These are phyloP conservation scores for Ceratocystiopsis minuta DNA, from an alignment of 2,329 filamentous ascomycete genomes.

Conservation along the genomic window DNA sequence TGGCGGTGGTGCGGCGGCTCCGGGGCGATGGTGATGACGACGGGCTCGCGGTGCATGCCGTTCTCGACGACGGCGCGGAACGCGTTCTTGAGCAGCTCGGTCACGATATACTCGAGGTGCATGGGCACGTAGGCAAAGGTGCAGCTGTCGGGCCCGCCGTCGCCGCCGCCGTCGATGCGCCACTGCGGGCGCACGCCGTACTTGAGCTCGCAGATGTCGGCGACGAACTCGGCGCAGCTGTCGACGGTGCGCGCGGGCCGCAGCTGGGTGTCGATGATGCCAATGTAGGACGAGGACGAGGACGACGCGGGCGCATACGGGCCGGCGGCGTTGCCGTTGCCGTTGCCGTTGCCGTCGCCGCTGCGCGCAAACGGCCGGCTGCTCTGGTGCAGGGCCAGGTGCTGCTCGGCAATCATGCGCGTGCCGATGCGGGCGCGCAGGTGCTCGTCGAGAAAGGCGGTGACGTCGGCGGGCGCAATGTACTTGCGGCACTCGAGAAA, in stretches of 20 bases:
- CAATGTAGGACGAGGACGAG: slow-evolving; percentile 78
- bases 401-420: slow-evolving; percentile 84
- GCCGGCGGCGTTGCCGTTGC: not conserved
- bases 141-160: slow-evolving; percentile 38
- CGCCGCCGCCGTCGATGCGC: slow-evolving; percentile 56
- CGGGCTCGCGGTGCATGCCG: slow-evolving; percentile 58
- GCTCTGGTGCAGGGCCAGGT: slow-evolving; percentile 70
- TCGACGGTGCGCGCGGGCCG: slow-evolving; percentile 67
- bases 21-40: slow-evolving; percentile 82
- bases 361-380: slow-evolving; percentile 41
- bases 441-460: slow-evolving; percentile 81
- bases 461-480: slow-evolving; percentile 68
- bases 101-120: slow-evolving; percentile 94
- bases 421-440: slow-evolving; percentile 88
- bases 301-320: slow-evolving; percentile 7
- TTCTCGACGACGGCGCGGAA: slow-evolving; percentile 86
- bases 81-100: slow-evolving; percentile 89
- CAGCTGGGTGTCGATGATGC: slow-evolving; percentile 78
- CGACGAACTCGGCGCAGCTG: slow-evolving; percentile 74
- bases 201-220: slow-evolving; percentile 89
- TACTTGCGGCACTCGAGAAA: slow-evolving; percentile 90
- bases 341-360: slow-evolving; percentile 26
- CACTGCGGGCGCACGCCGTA: slow-evolving; percentile 77
- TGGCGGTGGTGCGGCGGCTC: slow-evolving; percentile 27
- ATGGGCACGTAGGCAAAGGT: slow-evolving; percentile 87